Evolutionary conservation across 441 rosid genomes (phyloP), one percentile per base, ranked within the genome.

Genomic region (Macaranga tanarius): DNA sequence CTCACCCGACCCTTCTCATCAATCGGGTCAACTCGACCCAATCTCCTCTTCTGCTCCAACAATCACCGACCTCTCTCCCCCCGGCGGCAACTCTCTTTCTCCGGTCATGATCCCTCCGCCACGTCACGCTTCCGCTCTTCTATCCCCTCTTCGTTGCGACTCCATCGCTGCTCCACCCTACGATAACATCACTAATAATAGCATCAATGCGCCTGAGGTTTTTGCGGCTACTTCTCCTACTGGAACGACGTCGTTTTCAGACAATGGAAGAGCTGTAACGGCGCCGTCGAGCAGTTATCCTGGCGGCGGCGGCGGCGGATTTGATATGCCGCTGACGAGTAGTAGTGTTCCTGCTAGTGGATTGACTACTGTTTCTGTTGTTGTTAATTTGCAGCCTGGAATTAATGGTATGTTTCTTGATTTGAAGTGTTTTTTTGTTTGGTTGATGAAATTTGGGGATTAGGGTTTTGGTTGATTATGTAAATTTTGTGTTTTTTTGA

Each of bases 71-170:
- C 70, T 77, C 71, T 85, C 92, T 87, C 79, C 95, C 81, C 47
- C 95, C 86, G 31, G 86, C 88, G 56, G 77, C 3, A 84, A 86
- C 68, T 79, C 86, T n/a, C 87, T 86, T 77, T 88, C 92, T 56
- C 93, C 96, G 22, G 87, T 93, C 51, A 77, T 89, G 84, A 93
- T 93, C 59, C 96, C 93, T 50, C 97, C 95, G 31, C 79, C 95
- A 3, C 92, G 92, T 74, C 91, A 88, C 70, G 80, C 74, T 59
- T 85, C 92, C 10, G 89, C 88, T 10, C 86, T 85, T 52, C 67
- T 88, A 28, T 64, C 89, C 44, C 87, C 56, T 78, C 84, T 19
- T 54, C 80, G 31, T 84, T 91, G 34, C 75, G 91, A 3, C 90
- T 87, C 45, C 82, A 78, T 22, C 87, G 88, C 13, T 80, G 73